These are phyloP conservation scores for Calendula officinalis DNA, from an alignment of 129 eudicot species.

Conservation along the genomic window DNA sequence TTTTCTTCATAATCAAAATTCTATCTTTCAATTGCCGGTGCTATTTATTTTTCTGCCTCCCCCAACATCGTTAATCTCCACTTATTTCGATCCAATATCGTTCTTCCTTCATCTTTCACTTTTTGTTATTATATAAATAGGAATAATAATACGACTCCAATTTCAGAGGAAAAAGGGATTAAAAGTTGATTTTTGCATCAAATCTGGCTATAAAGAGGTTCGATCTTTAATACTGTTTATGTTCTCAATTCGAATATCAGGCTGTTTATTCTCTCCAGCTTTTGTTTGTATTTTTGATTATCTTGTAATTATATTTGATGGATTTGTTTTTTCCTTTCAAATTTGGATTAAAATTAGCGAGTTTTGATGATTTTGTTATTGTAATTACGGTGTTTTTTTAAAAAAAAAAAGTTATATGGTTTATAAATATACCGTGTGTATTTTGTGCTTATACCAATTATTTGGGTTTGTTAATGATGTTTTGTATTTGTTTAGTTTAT, in stretches of 20 bases:
- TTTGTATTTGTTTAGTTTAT: background rate
- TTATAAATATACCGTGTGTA: background rate
- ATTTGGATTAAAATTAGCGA: background rate
- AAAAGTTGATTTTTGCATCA: slow-evolving; percentile 13
- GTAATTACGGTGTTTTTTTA: background rate
- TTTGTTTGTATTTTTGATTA: background rate
- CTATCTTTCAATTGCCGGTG: slow-evolving; percentile 23
- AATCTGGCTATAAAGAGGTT: slow-evolving; percentile 74
- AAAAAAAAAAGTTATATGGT: background rate
- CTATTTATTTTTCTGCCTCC: slow-evolving; percentile 21
- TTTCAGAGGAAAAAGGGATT: slow-evolving; percentile 9
- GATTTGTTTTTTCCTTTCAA: background rate
- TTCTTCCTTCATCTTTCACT: background rate
- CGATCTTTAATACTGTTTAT: slow-evolving; percentile 12
- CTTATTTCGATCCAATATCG: slow-evolving; percentile 15
- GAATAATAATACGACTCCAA: background rate
- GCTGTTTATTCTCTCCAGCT: background rate
- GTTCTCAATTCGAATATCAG: background rate
- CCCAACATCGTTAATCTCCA: slow-evolving; percentile 8
- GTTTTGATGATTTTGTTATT: slow-evolving; percentile 12
- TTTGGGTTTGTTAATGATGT: background rate
- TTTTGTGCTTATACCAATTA: background rate
- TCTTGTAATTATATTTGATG: background rate
- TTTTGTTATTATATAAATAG: background rate
- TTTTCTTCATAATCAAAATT: slow-evolving; percentile 16